Evolutionary conservation across 2,329 filamentous ascomycete species (phyloP).

Genomic region (Colletotrichum karsti): DNA sequence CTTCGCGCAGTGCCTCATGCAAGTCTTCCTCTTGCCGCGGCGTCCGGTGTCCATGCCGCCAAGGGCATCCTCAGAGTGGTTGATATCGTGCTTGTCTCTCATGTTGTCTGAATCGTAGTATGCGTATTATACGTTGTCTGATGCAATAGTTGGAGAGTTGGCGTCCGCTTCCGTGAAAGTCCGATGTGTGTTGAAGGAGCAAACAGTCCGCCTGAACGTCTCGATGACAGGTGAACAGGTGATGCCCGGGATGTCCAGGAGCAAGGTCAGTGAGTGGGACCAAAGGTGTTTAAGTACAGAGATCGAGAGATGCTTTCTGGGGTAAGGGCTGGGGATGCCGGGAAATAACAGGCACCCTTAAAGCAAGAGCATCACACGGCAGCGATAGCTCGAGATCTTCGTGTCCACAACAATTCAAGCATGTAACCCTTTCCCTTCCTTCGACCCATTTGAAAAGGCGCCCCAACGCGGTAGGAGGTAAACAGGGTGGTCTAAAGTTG

Average conservation of each 20-base stretch:
- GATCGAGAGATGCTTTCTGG: constrained; percentile 23
- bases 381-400: constrained; percentile 23
- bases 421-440: constrained; percentile 17
- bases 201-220: constrained; percentile 1
- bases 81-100: constrained; percentile 47
- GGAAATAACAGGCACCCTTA: constrained; percentile 8
- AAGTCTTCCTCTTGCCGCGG: constrained; percentile 45
- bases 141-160: neutral
- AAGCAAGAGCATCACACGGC: constrained; percentile 22
- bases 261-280: constrained; percentile 12
- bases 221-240: neutral
- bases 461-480: constrained; percentile 14
- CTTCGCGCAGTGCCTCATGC: constrained; percentile 57
- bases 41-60: constrained; percentile 23
- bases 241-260: neutral
- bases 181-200: neutral
- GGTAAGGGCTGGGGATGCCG: constrained; percentile 17
- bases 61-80: constrained; percentile 43
- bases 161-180: neutral
- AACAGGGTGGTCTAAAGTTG: constrained; percentile 15
- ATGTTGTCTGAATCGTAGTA: constrained; percentile 35
- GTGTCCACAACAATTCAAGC: constrained; percentile 3
- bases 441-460: constrained; percentile 11
- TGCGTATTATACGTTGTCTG: neutral
- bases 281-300: constrained; percentile 23